phyloP scores from a whole-genome alignment of 352 stramenopile species.

The Globisporangium echinulatum region DNA sequence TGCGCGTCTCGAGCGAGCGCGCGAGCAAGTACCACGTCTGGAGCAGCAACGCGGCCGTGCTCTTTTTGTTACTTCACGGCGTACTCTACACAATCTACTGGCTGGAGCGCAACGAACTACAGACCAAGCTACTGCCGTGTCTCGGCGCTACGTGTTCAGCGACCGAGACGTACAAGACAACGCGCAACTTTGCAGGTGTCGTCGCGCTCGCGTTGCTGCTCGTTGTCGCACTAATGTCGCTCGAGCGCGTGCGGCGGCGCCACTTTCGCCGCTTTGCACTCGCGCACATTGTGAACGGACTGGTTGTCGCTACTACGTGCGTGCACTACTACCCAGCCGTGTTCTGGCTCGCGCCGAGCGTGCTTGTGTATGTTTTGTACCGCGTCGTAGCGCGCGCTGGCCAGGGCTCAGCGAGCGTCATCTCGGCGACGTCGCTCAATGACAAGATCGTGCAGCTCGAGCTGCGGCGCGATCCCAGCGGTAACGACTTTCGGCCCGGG shows the following conservation, averaged over 20 bases:
- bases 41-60: slow-evolving; percentile 43
- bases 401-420: slow-evolving; percentile 31
- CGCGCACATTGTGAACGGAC: slow-evolving; percentile 42
- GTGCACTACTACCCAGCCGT: slow-evolving; percentile 62
- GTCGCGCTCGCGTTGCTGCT: slow-evolving; percentile 39
- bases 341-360: slow-evolving; percentile 48
- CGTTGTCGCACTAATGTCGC: slow-evolving; percentile 33
- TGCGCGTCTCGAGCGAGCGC: slow-evolving; percentile 49
- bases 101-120: slow-evolving; percentile 41
- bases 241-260: slow-evolving; percentile 40
- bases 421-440: slow-evolving; percentile 29
- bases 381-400: slow-evolving; percentile 39
- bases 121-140: slow-evolving; percentile 53
- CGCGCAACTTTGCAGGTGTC: slow-evolving; percentile 59
- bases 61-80: slow-evolving; percentile 40
- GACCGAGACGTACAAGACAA: slow-evolving; percentile 42
- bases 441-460: slow-evolving; percentile 55
- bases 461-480: slow-evolving; percentile 21
- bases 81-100: slow-evolving; percentile 50
- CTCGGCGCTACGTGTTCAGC: slow-evolving; percentile 16
- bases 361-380: slow-evolving; percentile 61
- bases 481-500: slow-evolving; percentile 38
- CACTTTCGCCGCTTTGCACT: slow-evolving; percentile 51
- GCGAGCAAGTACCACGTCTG: slow-evolving; percentile 57
- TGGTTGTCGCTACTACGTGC: slow-evolving; percentile 40